Conservation (phyloP, 352 stramenopile species). For the Globisporangium abappressorium region DNA sequence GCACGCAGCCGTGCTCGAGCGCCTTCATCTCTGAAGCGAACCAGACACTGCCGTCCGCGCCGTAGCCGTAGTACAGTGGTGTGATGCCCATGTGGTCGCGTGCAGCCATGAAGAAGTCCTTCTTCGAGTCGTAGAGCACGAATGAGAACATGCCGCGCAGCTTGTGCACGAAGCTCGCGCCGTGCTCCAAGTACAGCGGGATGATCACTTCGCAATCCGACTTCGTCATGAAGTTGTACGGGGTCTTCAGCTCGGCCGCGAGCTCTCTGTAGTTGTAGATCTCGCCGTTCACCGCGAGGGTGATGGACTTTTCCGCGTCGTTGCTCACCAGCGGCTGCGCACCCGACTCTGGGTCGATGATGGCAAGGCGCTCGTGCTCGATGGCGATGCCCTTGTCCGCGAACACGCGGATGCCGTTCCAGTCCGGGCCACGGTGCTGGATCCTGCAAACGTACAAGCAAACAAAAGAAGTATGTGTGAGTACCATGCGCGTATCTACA, state of each 20-base stretch:
- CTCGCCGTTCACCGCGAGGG: slow-evolving; percentile 97
- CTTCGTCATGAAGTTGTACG: slow-evolving; percentile 95
- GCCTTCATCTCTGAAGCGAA: slow-evolving; percentile 98
- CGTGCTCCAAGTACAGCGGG: slow-evolving; percentile 92
- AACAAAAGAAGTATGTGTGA: not conserved
- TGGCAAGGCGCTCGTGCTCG: slow-evolving; percentile 97
- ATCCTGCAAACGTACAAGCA: slow-evolving; percentile 42
- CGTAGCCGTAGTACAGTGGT: slow-evolving; percentile 98
- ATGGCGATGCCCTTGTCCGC: slow-evolving; percentile 82
- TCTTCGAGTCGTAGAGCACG: slow-evolving; percentile 94
- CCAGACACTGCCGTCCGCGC: slow-evolving; percentile 95
- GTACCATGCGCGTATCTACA: not conserved
- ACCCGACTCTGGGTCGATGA: slow-evolving; percentile 98
- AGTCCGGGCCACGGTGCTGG: slow-evolving; percentile 96
- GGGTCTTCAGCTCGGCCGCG: slow-evolving; percentile 70
- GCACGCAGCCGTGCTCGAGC: slow-evolving; percentile 82
- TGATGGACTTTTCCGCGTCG: slow-evolving; percentile 84
- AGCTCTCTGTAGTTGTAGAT: slow-evolving; percentile 99
- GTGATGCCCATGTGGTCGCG: slow-evolving; percentile 99
- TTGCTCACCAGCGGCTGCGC: slow-evolving; percentile 89
- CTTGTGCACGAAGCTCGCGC: slow-evolving; percentile 86
- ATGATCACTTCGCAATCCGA: slow-evolving; percentile 98
- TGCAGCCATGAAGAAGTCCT: slow-evolving; percentile 93
- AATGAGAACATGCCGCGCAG: slow-evolving; percentile 99
- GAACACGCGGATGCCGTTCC: slow-evolving; percentile 89